Evolutionary conservation across 2,329 filamentous ascomycete genomes (phyloP).

Genomic region (Neofusicoccum laricinum): DNA sequence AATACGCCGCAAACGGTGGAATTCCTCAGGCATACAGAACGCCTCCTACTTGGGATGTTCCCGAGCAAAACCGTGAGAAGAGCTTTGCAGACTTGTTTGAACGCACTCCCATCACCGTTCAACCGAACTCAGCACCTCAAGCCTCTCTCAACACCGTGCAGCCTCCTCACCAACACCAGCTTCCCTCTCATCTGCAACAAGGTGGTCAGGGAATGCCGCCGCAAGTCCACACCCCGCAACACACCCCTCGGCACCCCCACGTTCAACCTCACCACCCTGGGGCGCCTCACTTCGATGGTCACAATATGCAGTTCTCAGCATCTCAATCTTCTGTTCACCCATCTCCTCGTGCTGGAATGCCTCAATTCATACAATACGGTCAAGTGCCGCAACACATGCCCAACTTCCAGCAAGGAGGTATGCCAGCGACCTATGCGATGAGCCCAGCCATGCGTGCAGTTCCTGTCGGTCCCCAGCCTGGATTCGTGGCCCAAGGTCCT

Average conservation of each 20-base stretch:
- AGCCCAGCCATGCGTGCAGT: constrained; percentile 69
- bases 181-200: constrained; percentile 79
- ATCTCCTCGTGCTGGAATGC: constrained; percentile 70
- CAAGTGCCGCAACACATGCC: constrained; percentile 59
- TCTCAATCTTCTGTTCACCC: constrained; percentile 77
- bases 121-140: constrained; percentile 62
- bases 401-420: constrained; percentile 50
- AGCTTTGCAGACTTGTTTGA: constrained; percentile 82
- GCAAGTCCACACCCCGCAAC: constrained; percentile 69
- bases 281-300: constrained; percentile 71
- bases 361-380: constrained; percentile 67
- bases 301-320: constrained; percentile 82
- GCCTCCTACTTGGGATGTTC: constrained; percentile 75
- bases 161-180: constrained; percentile 76
- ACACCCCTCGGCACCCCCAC: constrained; percentile 75
- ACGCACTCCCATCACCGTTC: constrained; percentile 54
- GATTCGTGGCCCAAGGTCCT: constrained; percentile 69
- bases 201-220: constrained; percentile 64
- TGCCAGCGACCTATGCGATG: constrained; percentile 65
- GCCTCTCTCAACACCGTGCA: constrained; percentile 60
- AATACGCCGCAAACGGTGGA: constrained; percentile 76
- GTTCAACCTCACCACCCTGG: constrained; percentile 69
- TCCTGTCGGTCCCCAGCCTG: constrained; percentile 64
- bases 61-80: constrained; percentile 69
- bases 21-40: constrained; percentile 83